Evolutionary conservation across 208 protist species (phyloP).

Genomic region (Phytomonas sp.): DNA sequence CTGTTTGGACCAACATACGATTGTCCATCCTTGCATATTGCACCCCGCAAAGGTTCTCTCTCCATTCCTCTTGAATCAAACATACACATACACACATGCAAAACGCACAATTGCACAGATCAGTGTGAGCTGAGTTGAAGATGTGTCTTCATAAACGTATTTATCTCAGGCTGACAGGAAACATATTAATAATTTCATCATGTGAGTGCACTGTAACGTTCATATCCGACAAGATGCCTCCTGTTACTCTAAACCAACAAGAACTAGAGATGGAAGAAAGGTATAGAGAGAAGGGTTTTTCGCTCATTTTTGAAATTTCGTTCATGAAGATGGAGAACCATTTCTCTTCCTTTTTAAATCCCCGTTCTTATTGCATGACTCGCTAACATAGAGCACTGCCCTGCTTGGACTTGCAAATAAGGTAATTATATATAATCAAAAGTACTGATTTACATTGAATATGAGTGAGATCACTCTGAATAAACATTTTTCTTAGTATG

Average conservation of each 20-base stretch:
- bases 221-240: not conserved
- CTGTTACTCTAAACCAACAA: not conserved
- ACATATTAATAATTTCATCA: not conserved
- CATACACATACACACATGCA: not conserved
- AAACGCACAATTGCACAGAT: not conserved
- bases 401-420: too few species aligned
- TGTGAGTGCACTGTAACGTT: not conserved
- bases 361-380: too few species aligned
- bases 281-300: not conserved
- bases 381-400: too few species aligned
- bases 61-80: too few species aligned
- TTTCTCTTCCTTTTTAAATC: too few species aligned
- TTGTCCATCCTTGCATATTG: slow-evolving; percentile 1
- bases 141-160: not conserved
- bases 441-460: too few species aligned
- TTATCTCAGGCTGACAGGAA: not conserved
- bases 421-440: too few species aligned
- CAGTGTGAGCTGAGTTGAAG: not conserved
- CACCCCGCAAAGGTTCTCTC: not conserved
- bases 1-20: slow-evolving; percentile 8
- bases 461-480: too few species aligned
- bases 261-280: not conserved
- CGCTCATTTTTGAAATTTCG: not conserved
- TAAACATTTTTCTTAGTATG: too few species aligned
- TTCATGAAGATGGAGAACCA: too few species aligned